These are phyloP conservation scores for Ceratobasidium sp. DNA, from an alignment of 1,284 basidiomycete species.

Conservation along the genomic window DNA sequence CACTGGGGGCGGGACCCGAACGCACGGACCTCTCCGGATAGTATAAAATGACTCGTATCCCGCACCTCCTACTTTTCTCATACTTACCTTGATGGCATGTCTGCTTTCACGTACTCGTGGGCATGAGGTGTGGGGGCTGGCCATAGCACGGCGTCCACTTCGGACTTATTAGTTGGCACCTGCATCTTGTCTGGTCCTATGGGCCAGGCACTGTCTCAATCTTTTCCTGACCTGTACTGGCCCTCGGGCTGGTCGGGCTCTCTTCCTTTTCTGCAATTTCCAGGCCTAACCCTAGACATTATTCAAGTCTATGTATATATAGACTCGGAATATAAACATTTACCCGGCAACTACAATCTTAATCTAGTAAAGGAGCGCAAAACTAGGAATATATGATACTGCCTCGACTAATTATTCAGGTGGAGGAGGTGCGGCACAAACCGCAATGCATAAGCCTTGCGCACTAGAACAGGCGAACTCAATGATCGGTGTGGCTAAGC, in stretches of 20 bases:
- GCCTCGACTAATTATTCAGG: too few relatives aligned
- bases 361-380: not conserved
- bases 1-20: not conserved
- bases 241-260: slow-evolving; percentile 45
- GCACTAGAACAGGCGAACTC: too few relatives aligned
- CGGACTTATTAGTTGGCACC: slow-evolving; percentile 36
- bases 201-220: slow-evolving; percentile 45
- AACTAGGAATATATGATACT: not conserved
- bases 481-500: too few relatives aligned
- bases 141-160: slow-evolving; percentile 42
- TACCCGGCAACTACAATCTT: too few relatives aligned
- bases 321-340: too few relatives aligned
- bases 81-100: slow-evolving; percentile 46
- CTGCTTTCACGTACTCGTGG: slow-evolving; percentile 38
- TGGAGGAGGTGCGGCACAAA: too few relatives aligned
- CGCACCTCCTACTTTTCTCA: slow-evolving; percentile 6
- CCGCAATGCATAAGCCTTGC: too few relatives aligned
- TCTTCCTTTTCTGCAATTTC: not conserved
- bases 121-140: slow-evolving; percentile 43
- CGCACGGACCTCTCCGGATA: not conserved
- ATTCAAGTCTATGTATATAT: too few relatives aligned
- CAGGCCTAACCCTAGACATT: slow-evolving; percentile 27
- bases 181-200: slow-evolving; percentile 40
- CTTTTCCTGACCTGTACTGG: slow-evolving; percentile 40
- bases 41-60: not conserved